Evolutionary conservation across 371 early-diverging fungal genomes (phyloP).

Genomic region (Mucor ambiguus): DNA sequence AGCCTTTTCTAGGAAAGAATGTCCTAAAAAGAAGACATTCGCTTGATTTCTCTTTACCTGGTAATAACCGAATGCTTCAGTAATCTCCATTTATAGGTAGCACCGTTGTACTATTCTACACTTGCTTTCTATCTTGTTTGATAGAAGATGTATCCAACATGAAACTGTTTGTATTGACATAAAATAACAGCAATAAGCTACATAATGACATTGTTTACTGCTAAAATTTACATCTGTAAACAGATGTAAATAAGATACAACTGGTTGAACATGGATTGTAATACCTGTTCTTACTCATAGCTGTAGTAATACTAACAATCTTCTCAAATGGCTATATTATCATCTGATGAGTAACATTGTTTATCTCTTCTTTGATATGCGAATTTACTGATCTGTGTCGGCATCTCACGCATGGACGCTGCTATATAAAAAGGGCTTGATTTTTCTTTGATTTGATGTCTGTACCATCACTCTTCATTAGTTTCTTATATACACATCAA

Average conservation of each 20-base stretch:
- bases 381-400: background rate
- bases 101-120: background rate
- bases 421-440: background rate
- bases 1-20: conserved; percentile 2
- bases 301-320: background rate
- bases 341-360: conserved; percentile 4
- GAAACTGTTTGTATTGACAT: background rate
- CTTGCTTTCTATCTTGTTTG: background rate
- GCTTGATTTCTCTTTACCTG: background rate
- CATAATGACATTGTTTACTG: background rate
- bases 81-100: background rate
- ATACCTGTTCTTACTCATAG: background rate
- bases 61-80: conserved; percentile 1
- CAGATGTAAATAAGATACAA: background rate
- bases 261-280: background rate
- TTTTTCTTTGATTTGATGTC: background rate
- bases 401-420: background rate
- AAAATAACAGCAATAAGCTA: background rate
- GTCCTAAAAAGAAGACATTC: background rate
- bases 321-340: background rate
- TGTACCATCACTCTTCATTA: background rate
- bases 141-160: background rate
- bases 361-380: background rate
- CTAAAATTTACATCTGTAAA: background rate
- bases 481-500: background rate